Evolutionary conservation across 257 asterid genomes (phyloP).

Genomic region (Cynanchum wilfordii): DNA sequence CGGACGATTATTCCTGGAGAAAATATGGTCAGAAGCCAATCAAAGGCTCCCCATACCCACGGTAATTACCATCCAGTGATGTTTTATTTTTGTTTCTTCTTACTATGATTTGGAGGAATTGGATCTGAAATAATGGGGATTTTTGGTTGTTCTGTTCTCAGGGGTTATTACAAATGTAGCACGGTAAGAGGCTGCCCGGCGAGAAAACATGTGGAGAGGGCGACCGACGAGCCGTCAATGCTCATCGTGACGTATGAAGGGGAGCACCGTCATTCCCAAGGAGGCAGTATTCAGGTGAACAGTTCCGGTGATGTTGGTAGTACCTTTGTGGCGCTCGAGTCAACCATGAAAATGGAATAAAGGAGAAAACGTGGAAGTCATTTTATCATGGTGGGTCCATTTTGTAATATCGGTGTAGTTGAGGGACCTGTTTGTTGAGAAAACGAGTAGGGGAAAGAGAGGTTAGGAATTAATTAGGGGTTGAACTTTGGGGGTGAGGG

Average conservation of each 20-base stretch:
- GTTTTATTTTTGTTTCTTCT: too few species aligned
- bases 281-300: neutral
- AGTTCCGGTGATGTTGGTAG: neutral
- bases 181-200: constrained; percentile 76
- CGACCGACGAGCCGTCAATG: constrained; percentile 69
- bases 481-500: neutral
- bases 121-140: neutral
- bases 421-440: neutral
- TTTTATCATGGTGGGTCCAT: neutral
- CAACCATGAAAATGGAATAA: neutral
- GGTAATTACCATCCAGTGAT: constrained; percentile 33
- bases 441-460: neutral
- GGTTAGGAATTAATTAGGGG: neutral
- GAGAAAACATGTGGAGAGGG: constrained; percentile 84
- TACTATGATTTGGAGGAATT: neutral
- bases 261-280: constrained; percentile 55
- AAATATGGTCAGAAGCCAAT: constrained; percentile 82
- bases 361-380: neutral
- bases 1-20: constrained; percentile 74
- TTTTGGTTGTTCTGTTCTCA: constrained; percentile 13
- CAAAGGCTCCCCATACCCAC: constrained; percentile 83
- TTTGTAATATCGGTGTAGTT: neutral
- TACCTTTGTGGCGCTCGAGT: neutral
- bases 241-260: constrained; percentile 75
- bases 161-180: constrained; percentile 83